Base-by-base conservation (phyloP, 805 yeast genomes). In the Peterozyma xylosa region DNA sequence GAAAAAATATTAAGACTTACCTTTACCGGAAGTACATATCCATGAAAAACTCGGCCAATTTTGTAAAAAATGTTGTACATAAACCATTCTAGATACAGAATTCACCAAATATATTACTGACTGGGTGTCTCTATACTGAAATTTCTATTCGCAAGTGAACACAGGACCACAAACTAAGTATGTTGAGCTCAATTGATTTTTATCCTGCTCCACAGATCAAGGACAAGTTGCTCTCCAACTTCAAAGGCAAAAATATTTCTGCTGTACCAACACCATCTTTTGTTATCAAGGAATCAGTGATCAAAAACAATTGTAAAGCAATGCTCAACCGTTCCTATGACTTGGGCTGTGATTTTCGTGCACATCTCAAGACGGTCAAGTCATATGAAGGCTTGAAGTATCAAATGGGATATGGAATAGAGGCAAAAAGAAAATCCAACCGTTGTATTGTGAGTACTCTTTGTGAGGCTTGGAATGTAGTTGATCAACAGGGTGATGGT, bases 351-450 rank as follows among this genome's bases (percentile, higher is more conserved):
- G 64, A 59, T 15, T 83, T 84, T 56, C 67, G 95, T 47, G 82
- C 85, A 3, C 89, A 84, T 56, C 78, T 85, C 17, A 85, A 85
- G 59, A 86, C 93, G 0, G 89, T 82, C 57, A 85, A 86, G 57
- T 73, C 85, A 1, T 50, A 67, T 9, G 83, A 80, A 50, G 89
- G 86, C 6, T 64, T 79, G 2, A 52, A 58, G 17, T 57, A 73
- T 36, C 85, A 81, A 60, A 56, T 81, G 55, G 82, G 76, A 1
- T 53, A 66, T 39, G 72, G 70, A 54, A 1, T 43, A 53, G 2
- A 63, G 68, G 1, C 45, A 40, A n/a, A 61, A 30, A 21, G 44
- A 45, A 32, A 56, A 30, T 68, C 78, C 15, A 65, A 67, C 40
- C 67, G 72, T 38, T 69, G 83, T 27, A 78, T 85, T 3, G 86